Conservation (phyloP, 495 filamentous ascomycete species). For the Podospora pseudoanserina region DNA sequence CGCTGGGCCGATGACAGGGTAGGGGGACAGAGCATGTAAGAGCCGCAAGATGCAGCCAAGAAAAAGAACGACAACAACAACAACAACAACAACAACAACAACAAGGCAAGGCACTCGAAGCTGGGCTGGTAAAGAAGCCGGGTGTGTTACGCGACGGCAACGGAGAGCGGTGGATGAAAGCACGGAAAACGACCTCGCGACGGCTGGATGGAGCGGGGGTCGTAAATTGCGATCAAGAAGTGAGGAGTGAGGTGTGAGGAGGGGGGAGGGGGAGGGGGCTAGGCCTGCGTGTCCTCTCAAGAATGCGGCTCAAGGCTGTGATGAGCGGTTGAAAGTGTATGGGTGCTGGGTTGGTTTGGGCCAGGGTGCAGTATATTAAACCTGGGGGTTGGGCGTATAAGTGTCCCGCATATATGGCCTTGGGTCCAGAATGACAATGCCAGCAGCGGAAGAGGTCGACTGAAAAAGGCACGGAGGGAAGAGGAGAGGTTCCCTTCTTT, state of each 20-base stretch:
- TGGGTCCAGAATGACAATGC: not conserved
- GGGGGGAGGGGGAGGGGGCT: slow-evolving; percentile 14
- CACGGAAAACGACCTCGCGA: slow-evolving; percentile 31
- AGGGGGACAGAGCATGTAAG: slow-evolving; percentile 29
- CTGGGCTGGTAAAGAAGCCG: slow-evolving; percentile 7
- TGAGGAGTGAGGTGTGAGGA: slow-evolving; percentile 1
- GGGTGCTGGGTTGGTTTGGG: slow-evolving; percentile 12
- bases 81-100: not conserved
- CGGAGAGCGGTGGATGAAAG: slow-evolving; percentile 23
- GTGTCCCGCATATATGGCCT: not conserved
- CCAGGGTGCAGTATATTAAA: slow-evolving; percentile 11
- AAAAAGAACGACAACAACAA: slow-evolving; percentile 16
- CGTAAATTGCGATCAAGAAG: slow-evolving; percentile 27
- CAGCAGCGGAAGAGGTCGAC: not conserved
- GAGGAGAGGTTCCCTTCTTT: slow-evolving; percentile 12
- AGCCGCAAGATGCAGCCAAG: slow-evolving; percentile 31
- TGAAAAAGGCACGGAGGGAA: not conserved
- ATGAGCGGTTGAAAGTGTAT: slow-evolving; percentile 18
- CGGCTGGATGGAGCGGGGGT: slow-evolving; percentile 32
- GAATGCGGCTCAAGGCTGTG: slow-evolving; percentile 32
- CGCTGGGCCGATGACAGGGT: slow-evolving; percentile 22
- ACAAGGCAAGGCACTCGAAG: not conserved
- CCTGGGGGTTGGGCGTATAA: not conserved
- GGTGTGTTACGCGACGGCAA: slow-evolving; percentile 7
- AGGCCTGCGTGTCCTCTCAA: slow-evolving; percentile 17